These are phyloP conservation scores for Fusarium veterinarium DNA, from an alignment of 2,329 filamentous ascomycete species.

Conservation along the genomic window DNA sequence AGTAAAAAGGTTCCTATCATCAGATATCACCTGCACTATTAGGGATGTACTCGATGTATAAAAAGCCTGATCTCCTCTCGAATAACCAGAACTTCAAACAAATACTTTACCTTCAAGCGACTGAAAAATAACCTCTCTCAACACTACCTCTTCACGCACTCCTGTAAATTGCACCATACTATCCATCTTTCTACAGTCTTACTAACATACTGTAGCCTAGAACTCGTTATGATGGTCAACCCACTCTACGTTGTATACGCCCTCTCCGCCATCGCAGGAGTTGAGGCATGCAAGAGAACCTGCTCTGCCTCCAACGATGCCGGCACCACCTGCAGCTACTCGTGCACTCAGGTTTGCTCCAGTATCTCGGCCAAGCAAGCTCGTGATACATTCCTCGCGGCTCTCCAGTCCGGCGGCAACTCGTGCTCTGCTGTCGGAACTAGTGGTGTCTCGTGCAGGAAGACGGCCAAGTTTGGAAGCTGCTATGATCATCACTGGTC, in stretches of 20 bases:
- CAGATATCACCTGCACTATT: accelerated
- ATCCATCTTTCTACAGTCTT: neutral
- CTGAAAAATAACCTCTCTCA: accelerated
- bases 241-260: neutral
- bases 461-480: constrained; percentile 5
- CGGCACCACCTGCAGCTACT: neutral
- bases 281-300: constrained; percentile 8
- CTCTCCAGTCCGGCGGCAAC: neutral
- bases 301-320: neutral
- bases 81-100: neutral
- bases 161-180: neutral
- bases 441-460: neutral
- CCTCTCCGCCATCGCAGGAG: neutral
- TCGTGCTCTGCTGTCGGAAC: constrained; percentile 9
- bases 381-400: constrained; percentile 6
- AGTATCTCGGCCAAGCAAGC: constrained; percentile 1
- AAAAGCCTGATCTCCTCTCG: neutral
- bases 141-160: neutral
- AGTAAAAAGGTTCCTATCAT: neutral
- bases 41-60: neutral
- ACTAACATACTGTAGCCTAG: accelerated
- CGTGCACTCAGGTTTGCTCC: neutral
- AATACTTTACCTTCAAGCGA: neutral
- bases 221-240: neutral
- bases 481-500: constrained; percentile 12